Percentiles rank a stretch among this genome's conserved stretches.
Evolutionary conservation across 1,284 basidiomycete species (phyloP).

Genomic region (Puccinia hordei): DNA sequence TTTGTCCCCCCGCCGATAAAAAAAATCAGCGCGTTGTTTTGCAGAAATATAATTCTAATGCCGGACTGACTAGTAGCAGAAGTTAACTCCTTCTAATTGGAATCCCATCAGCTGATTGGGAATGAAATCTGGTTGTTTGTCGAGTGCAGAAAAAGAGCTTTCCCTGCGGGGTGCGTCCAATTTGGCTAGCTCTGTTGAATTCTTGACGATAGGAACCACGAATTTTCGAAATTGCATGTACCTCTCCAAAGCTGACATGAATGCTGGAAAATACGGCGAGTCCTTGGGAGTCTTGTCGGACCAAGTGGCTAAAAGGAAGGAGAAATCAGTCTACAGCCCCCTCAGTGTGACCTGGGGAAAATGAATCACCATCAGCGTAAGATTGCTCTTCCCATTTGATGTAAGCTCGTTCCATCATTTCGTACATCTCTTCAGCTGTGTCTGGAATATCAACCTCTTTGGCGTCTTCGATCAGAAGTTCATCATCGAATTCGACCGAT

Average conservation of each 20-base stretch:
- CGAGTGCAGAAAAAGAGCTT: constrained; percentile 58
- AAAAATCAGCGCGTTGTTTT: neutral
- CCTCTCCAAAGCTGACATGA: constrained; percentile 67
- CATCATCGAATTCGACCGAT: constrained; percentile 36
- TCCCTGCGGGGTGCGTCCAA: constrained; percentile 57
- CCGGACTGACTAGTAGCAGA: constrained; percentile 35
- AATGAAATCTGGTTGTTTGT: constrained; percentile 61
- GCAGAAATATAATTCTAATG: neutral
- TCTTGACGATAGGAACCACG: constrained; percentile 65
- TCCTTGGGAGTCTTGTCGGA: constrained; percentile 63
- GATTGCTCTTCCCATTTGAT: constrained; percentile 87
- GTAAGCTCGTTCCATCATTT: constrained; percentile 73
- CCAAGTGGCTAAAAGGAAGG: constrained; percentile 71
- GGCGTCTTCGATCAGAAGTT: constrained; percentile 42
- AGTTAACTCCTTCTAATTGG: constrained; percentile 23
- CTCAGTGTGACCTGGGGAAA: constrained; percentile 8
- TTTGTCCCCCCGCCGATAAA: constrained; percentile 54
- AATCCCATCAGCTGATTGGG: constrained; percentile 60
- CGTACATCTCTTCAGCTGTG: constrained; percentile 63
- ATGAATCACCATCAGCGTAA: constrained; percentile 75
- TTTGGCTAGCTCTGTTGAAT: constrained; percentile 53
- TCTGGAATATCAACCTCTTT: constrained; percentile 56
- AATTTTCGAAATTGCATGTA: constrained; percentile 71
- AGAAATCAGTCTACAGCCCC: constrained; percentile 31
- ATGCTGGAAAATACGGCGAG: constrained; percentile 66